phyloP scores from a whole-genome alignment of 2,329 filamentous ascomycete genomes.

The Cladosporium sp. region DNA sequence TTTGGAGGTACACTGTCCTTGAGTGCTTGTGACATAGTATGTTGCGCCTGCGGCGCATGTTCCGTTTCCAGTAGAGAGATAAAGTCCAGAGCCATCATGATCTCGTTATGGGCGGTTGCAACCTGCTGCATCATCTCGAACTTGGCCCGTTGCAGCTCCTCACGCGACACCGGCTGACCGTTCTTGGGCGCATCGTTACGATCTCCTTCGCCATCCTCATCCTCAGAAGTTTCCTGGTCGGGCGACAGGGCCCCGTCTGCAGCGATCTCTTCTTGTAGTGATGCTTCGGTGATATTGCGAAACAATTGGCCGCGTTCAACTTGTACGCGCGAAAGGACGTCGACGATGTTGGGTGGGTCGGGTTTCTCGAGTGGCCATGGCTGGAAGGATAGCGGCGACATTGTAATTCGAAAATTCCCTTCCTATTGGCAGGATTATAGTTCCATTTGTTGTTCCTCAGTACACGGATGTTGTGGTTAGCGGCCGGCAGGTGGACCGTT shows the following conservation, averaged over 20 bases:
- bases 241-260: conserved; percentile 39
- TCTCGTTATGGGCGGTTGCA: conserved; percentile 48
- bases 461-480: neutral
- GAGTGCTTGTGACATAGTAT: conserved; percentile 66
- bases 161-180: conserved; percentile 23
- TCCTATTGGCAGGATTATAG: neutral
- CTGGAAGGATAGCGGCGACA: conserved; percentile 54
- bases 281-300: conserved; percentile 69
- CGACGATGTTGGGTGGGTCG: conserved; percentile 60
- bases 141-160: conserved; percentile 38
- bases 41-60: conserved; percentile 62
- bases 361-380: conserved; percentile 56
- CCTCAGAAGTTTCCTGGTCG: conserved; percentile 46
- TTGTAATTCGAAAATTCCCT: neutral
- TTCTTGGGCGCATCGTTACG: conserved; percentile 15
- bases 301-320: conserved; percentile 71
- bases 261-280: conserved; percentile 65
- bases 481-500: neutral
- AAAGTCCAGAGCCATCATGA: conserved; percentile 72
- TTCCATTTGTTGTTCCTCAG: neutral
- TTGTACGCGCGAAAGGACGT: conserved; percentile 76
- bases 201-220: conserved; percentile 35
- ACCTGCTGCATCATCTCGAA: conserved; percentile 40
- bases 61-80: conserved; percentile 72
- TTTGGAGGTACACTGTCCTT: conserved; percentile 70